These are phyloP conservation scores for Falciphora oryzae DNA, from an alignment of 2,329 filamentous ascomycete species.

Conservation along the genomic window DNA sequence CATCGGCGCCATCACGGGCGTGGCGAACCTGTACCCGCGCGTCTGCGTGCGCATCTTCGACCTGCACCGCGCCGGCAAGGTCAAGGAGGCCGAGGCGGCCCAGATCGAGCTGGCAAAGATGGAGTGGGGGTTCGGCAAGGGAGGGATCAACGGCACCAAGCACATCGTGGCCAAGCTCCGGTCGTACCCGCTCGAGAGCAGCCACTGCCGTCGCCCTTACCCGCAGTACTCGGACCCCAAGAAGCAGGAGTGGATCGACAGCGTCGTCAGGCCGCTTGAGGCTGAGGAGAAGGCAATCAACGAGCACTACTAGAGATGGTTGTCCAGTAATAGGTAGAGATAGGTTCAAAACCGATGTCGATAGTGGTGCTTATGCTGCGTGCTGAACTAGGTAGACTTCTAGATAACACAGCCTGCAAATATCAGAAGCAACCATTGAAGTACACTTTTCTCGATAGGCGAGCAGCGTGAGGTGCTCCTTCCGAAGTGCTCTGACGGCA, in stretches of 20 bases:
- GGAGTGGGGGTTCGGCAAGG: constrained; percentile 52
- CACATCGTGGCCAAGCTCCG: constrained; percentile 49
- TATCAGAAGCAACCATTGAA: no score
- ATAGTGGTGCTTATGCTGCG: no score
- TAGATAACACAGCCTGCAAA: no score
- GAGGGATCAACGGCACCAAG: constrained; percentile 56
- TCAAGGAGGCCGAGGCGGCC: constrained; percentile 39
- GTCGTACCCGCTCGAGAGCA: constrained; percentile 45
- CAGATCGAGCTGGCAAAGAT: constrained; percentile 45
- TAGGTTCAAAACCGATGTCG: no score
- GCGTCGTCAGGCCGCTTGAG: constrained; percentile 17
- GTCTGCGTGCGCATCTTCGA: constrained; percentile 43
- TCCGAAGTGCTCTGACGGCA: no score
- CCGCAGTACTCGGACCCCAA: constrained; percentile 39
- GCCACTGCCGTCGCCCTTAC: constrained; percentile 49
- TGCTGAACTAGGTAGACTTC: no score
- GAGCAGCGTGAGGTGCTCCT: no score
- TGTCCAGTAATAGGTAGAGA: neutral
- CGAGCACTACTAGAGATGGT: constrained; percentile 2
- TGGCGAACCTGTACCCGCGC: constrained; percentile 54
- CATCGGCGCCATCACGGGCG: constrained; percentile 52
- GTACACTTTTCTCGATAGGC: no score
- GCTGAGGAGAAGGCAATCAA: constrained; percentile 13
- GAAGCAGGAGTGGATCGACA: constrained; percentile 38
- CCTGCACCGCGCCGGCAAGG: constrained; percentile 40